These are phyloP conservation scores for Chrysanthemum lavandulifolium DNA, from an alignment of 129 eudicot genomes.

Conservation along the genomic window DNA sequence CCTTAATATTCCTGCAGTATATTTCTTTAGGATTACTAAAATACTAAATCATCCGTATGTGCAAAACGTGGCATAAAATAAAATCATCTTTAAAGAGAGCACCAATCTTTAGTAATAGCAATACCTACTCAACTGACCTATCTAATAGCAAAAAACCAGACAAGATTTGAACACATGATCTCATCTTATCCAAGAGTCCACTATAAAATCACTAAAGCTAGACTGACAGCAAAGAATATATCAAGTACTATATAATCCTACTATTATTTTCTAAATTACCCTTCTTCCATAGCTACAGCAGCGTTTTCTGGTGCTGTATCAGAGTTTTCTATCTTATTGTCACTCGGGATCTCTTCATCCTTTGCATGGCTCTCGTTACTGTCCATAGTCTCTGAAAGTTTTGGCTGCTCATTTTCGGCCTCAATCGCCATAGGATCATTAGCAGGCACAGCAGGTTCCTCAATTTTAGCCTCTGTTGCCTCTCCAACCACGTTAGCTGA, in stretches of 20 bases:
- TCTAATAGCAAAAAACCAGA: not conserved
- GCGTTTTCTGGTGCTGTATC: slow-evolving; percentile 14
- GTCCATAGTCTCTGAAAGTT: slow-evolving; percentile 26
- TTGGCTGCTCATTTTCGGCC: slow-evolving; percentile 21
- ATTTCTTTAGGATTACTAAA: too few species aligned
- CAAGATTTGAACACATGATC: not conserved
- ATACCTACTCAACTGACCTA: not conserved
- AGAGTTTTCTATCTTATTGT: slow-evolving; percentile 13
- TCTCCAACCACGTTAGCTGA: slow-evolving; percentile 6
- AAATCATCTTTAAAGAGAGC: too few species aligned
- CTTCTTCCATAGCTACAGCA: slow-evolving; percentile 36
- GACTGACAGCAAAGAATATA: slow-evolving; percentile 12
- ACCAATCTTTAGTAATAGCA: not conserved
- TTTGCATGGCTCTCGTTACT: slow-evolving; percentile 20
- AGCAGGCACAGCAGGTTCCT: slow-evolving; percentile 12
- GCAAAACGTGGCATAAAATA: too few species aligned
- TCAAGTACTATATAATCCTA: slow-evolving; percentile 2
- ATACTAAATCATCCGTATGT: too few species aligned
- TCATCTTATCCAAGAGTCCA: not conserved
- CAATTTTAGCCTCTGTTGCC: not conserved
- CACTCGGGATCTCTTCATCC: slow-evolving; percentile 22
- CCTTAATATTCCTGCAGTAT: too few species aligned
- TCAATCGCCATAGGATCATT: not conserved
- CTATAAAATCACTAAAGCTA: slow-evolving; percentile 12
- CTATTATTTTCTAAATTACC: slow-evolving; percentile 8